phyloP scores from a whole-genome alignment of 2,329 filamentous ascomycete genomes.

The Thielaviopsis populi region DNA sequence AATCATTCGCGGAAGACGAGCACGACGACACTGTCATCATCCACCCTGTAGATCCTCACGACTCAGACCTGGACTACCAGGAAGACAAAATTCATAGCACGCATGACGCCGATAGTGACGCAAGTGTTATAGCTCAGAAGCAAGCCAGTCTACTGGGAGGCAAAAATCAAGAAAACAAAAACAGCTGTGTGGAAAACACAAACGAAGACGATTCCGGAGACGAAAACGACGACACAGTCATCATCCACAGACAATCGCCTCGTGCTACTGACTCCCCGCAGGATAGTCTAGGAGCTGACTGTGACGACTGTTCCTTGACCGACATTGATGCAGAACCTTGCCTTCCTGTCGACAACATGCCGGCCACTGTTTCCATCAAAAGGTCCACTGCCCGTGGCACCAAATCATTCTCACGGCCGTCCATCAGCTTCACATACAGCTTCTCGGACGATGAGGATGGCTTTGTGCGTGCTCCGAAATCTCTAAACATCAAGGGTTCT shows the following conservation, averaged over 20 bases:
- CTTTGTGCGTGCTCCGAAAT: constrained; percentile 9
- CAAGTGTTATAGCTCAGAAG: background rate
- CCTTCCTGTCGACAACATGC: background rate
- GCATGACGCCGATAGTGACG: background rate
- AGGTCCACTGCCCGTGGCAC: background rate
- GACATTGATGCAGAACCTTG: background rate
- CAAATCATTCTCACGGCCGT: background rate
- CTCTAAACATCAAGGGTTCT: background rate
- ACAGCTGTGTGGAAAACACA: background rate
- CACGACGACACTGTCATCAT: background rate
- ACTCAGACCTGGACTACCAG: background rate
- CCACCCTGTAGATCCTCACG: background rate
- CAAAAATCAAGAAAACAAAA: constrained; percentile 4
- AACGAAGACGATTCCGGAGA: background rate
- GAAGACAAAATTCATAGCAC: background rate
- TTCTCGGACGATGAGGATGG: constrained; percentile 21
- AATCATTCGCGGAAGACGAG: background rate
- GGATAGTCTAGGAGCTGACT: background rate
- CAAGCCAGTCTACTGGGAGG: background rate
- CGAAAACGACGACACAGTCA: constrained; percentile 3
- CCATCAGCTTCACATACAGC: constrained; percentile 18
- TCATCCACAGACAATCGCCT: background rate
- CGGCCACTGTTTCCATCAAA: background rate
- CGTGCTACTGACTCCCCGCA: background rate
- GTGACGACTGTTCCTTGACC: background rate